Conservation (phyloP, 2,329 filamentous ascomycete genomes). For the Ophiocordyceps camponoti-saundersi region DNA sequence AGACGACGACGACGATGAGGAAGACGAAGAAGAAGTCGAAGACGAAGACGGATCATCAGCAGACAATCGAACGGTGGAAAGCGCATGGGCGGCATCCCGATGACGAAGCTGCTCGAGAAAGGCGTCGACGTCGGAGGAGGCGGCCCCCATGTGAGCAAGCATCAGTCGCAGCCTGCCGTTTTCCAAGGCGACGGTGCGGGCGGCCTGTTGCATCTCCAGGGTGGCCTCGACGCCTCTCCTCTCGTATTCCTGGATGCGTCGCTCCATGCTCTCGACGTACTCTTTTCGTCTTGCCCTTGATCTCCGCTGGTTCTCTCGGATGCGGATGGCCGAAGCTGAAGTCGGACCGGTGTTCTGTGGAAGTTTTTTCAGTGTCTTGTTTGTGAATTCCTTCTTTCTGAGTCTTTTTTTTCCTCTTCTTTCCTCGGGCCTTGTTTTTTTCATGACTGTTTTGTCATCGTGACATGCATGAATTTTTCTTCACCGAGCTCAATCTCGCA, state of each 20-base stretch:
- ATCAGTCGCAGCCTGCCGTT: conserved; percentile 28
- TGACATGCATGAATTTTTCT: no score
- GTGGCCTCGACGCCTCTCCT: conserved; percentile 29
- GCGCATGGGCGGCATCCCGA: conserved; percentile 12
- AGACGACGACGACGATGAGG: no score
- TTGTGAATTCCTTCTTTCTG: not conserved
- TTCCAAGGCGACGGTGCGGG: conserved; percentile 28
- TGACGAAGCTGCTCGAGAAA: conserved; percentile 20
- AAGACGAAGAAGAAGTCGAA: no score
- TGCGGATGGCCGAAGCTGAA: conserved; percentile 18
- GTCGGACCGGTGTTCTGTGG: conserved; percentile 6
- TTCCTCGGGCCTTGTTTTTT: not conserved
- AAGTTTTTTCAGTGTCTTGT: not conserved
- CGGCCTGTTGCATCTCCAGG: conserved; percentile 34
- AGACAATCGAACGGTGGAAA: conserved; percentile 3
- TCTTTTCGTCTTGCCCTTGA: conserved; percentile 33
- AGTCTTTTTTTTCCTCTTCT: not conserved
- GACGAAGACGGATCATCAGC: no score
- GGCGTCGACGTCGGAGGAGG: conserved; percentile 19
- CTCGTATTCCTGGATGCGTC: conserved; percentile 28
- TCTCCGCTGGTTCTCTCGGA: conserved; percentile 35
- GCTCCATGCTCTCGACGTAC: conserved; percentile 29
- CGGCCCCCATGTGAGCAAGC: conserved; percentile 21
- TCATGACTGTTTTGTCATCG: not conserved
- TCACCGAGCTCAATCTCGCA: no score